Evolutionary conservation across 2,329 filamentous ascomycete species (phyloP).

Genomic region (Paecilomyces sp.): DNA sequence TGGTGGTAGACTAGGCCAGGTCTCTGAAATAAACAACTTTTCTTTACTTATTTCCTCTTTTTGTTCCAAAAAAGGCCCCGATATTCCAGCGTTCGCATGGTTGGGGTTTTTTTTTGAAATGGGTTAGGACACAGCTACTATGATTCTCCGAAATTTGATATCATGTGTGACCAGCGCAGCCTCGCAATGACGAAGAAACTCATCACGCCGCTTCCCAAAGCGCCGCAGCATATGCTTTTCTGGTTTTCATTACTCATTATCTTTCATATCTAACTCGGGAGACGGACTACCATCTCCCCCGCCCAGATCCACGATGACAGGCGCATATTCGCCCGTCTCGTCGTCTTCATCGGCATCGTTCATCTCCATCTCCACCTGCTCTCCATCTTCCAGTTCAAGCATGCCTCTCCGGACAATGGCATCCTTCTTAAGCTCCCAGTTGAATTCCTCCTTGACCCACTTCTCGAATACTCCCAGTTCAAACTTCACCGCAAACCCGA

Average conservation of each 20-base stretch:
- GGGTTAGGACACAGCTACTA: background rate
- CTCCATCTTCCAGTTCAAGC: conserved; percentile 56
- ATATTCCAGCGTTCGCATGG: conserved; percentile 5
- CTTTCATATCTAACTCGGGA: conserved; percentile 3
- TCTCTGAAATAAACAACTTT: conserved; percentile 24
- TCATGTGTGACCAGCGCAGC: background rate
- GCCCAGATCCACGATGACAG: conserved; percentile 49
- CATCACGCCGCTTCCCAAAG: background rate
- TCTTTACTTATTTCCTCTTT: conserved; percentile 9
- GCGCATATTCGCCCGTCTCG: conserved; percentile 59
- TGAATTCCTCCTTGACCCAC: conserved; percentile 47
- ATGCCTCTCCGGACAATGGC: conserved; percentile 50
- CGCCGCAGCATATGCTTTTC: background rate
- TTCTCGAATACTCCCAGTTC: conserved; percentile 50
- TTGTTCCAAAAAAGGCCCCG: conserved; percentile 10
- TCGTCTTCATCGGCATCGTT: conserved; percentile 52
- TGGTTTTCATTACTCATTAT: conserved; percentile 3
- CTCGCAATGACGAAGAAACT: background rate
- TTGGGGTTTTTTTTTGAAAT: conserved; percentile 1
- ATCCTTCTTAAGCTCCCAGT: conserved; percentile 50
- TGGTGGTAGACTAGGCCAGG: conserved; percentile 23
- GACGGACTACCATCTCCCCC: conserved; percentile 5
- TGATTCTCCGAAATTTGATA: conserved; percentile 1
- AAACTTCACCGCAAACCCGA: conserved; percentile 37
- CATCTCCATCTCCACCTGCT: conserved; percentile 54